Conservation (phyloP, 1,139 yeast species). For the Yamadazyma sp. region DNA sequence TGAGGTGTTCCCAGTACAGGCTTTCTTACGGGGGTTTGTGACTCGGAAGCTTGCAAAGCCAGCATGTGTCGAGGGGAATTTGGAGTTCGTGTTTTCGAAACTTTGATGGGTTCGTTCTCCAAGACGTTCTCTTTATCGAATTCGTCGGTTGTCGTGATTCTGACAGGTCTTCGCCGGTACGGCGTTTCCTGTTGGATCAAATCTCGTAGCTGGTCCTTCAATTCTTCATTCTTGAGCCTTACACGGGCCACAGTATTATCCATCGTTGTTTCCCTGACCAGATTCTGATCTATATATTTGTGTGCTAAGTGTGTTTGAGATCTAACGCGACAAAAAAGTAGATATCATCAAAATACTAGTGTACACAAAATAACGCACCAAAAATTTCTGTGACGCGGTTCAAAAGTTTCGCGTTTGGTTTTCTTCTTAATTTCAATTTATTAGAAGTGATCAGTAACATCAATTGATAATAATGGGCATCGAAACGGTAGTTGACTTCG, state of each 20-base stretch:
- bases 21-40: no score
- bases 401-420: constrained; percentile 2
- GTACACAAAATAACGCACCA: neutral
- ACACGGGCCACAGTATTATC: constrained; percentile 12
- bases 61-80: no score
- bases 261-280: constrained; percentile 1
- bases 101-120: neutral
- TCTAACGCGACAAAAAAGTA: constrained; percentile 2
- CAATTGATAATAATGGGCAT: constrained; percentile 6
- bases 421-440: neutral
- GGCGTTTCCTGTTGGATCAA: constrained; percentile 12
- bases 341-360: neutral
- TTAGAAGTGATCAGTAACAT: neutral
- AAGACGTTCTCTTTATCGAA: neutral
- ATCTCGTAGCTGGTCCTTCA: constrained; percentile 9
- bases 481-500: constrained; percentile 18
- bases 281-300: neutral
- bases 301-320: neutral
- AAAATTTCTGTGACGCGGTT: neutral
- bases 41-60: no score
- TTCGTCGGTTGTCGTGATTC: neutral
- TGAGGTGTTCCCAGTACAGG: neutral
- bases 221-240: constrained; percentile 10
- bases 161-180: neutral
- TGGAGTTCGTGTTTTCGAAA: neutral